phyloP scores from a whole-genome alignment of 2,329 filamentous ascomycete genomes.

The Pestalotiopsis sp. region DNA sequence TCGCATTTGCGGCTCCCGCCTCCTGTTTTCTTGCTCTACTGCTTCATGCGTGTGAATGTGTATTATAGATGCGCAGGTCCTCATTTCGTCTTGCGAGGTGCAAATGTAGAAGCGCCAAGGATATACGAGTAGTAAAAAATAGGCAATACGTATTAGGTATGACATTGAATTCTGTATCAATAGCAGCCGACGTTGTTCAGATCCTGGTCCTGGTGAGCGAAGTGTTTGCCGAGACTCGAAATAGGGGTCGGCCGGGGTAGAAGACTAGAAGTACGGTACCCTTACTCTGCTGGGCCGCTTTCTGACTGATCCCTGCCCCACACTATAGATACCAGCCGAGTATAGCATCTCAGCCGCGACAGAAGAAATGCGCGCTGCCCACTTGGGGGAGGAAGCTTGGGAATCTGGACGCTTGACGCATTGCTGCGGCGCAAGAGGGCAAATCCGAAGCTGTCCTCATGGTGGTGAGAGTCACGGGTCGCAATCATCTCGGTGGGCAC shows the following conservation, averaged over 20 bases:
- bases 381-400: neutral
- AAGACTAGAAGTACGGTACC: neutral
- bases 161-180: no score
- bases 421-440: neutral
- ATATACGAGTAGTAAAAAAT: neutral
- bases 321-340: neutral
- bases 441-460: neutral
- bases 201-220: neutral
- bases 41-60: neutral
- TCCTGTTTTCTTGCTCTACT: neutral
- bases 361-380: neutral
- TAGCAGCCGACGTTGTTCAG: neutral
- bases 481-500: neutral
- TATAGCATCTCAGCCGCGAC: neutral
- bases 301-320: neutral
- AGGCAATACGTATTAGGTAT: neutral
- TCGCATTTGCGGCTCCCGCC: constrained; percentile 6
- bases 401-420: neutral
- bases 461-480: neutral
- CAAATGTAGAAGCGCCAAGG: neutral
- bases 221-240: neutral
- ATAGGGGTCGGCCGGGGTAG: neutral
- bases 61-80: neutral
- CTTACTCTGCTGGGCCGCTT: neutral
- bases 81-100: neutral